Conservation (phyloP, 768 basidiomycete genomes). For the Clavulina sp. region DNA sequence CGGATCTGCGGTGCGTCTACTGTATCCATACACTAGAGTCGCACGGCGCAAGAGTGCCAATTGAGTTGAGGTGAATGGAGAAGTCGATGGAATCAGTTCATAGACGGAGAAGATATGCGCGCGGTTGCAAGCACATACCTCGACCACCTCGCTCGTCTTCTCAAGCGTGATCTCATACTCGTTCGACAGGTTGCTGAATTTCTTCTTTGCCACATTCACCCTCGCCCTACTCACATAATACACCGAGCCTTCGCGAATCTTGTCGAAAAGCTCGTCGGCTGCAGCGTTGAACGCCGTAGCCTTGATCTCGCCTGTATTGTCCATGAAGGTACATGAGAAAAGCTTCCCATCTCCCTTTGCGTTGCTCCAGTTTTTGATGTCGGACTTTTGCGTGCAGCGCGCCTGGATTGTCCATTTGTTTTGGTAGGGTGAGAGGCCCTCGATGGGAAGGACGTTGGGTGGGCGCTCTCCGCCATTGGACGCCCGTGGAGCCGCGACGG, state of each 20-base stretch:
- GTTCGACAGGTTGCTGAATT: conserved; percentile 76
- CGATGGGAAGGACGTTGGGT: conserved; percentile 59
- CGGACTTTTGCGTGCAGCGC: conserved; percentile 75
- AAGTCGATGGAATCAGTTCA: background rate
- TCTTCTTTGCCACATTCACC: conserved; percentile 91
- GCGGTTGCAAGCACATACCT: conserved; percentile 38
- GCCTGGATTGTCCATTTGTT: conserved; percentile 99
- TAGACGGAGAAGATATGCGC: conserved; percentile 1
- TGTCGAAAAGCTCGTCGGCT: conserved; percentile 70
- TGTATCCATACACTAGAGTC: conserved; percentile 62
- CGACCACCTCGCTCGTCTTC: conserved; percentile 65
- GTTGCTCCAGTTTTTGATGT: conserved; percentile 82
- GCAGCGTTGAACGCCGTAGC: conserved; percentile 81
- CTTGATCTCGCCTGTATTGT: conserved; percentile 82
- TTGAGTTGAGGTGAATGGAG: background rate
- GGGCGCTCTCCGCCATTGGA: conserved; percentile 16
- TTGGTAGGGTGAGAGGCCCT: conserved; percentile 88
- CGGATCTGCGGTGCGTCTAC: conserved; percentile 61
- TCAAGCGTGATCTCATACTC: conserved; percentile 91
- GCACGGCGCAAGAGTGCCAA: too few species aligned
- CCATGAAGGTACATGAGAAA: conserved; percentile 86
- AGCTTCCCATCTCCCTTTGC: conserved; percentile 83
- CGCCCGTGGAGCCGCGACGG: conserved; percentile 11
- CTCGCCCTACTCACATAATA: conserved; percentile 82
- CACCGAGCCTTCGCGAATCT: conserved; percentile 78